A percentile compares a stretch with the other conserved stretches of the same genome.
Conservation (phyloP, 345 rosid genomes). For the Arabidopsis arenosa region DNA sequence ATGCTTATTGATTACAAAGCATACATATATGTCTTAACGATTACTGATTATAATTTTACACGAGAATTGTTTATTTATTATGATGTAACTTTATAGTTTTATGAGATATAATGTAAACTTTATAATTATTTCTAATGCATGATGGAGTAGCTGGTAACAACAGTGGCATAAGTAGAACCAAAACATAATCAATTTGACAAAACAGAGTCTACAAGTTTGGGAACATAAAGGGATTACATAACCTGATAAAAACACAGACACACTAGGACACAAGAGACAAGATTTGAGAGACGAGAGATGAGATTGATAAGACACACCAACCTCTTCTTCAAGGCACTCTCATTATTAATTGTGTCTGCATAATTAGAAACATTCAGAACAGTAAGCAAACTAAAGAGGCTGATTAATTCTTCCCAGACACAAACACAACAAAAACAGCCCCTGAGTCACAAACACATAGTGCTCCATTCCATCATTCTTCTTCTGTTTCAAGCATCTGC, state of each 20-base stretch:
- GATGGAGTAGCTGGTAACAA: not conserved
- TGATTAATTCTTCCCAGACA: constrained; percentile 16
- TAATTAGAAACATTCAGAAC: constrained; percentile 30
- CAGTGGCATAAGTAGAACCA: not conserved
- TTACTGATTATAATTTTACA: constrained; percentile 31
- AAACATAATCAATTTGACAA: constrained; percentile 8
- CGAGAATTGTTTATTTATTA: constrained; percentile 33
- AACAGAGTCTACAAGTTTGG: constrained; percentile 34
- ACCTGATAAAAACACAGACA: constrained; percentile 31
- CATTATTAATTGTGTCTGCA: constrained; percentile 8
- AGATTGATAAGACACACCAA: constrained; percentile 11
- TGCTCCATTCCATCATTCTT: constrained; percentile 30
- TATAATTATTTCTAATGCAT: not conserved
- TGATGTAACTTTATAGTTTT: constrained; percentile 23
- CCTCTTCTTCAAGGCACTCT: constrained; percentile 26
- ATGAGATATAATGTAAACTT: not conserved
- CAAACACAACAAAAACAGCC: constrained; percentile 41
- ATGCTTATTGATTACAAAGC: constrained; percentile 23
- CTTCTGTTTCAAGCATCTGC: constrained; percentile 69
- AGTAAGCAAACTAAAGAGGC: constrained; percentile 30
- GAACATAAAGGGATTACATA: constrained; percentile 30
- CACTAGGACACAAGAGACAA: constrained; percentile 28
- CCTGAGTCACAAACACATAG: constrained; percentile 9
- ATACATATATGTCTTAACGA: constrained; percentile 20
- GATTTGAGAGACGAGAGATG: constrained; percentile 18